A percentile compares a stretch with the other conserved stretches of the same genome.
Evolutionary conservation across 805 yeast species (phyloP).

Genomic region (Kuraishia ogatae): DNA sequence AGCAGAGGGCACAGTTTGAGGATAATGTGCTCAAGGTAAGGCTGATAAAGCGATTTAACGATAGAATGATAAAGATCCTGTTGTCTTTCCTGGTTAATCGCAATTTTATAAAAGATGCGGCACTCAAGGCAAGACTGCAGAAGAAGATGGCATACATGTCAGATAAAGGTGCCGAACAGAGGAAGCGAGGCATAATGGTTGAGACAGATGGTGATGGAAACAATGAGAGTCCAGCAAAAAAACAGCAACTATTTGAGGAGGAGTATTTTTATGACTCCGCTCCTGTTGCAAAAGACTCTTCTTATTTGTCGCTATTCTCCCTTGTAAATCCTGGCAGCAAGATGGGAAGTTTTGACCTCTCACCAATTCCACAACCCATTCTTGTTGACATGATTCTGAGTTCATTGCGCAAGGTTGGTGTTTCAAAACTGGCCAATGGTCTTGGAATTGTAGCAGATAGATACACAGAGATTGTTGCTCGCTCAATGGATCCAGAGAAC

Average conservation of each 20-base stretch:
- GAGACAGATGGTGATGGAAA: conserved; percentile 33
- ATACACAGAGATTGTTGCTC: conserved; percentile 38
- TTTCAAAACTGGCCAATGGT: conserved; percentile 50
- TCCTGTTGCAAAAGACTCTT: conserved; percentile 26
- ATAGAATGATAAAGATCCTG: conserved; percentile 23
- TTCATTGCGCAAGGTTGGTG: conserved; percentile 51
- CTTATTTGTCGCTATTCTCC: conserved; percentile 60
- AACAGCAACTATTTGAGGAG: conserved; percentile 7
- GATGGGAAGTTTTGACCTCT: conserved; percentile 57
- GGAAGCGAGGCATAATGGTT: conserved; percentile 22
- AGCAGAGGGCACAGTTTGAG: conserved; percentile 42
- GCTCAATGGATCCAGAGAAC: conserved; percentile 3
- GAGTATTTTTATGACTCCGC: conserved; percentile 19
- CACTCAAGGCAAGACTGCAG: conserved; percentile 21
- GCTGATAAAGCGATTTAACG: conserved; percentile 24
- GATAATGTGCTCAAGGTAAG: conserved; percentile 17
- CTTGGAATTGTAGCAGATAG: conserved; percentile 63
- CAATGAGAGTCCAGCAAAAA: conserved; percentile 23
- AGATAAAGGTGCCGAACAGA: conserved; percentile 18
- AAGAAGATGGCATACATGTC: conserved; percentile 22
- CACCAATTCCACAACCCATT: conserved; percentile 55
- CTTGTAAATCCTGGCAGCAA: conserved; percentile 55
- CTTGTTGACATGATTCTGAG: conserved; percentile 57
- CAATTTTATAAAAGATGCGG: conserved; percentile 23
- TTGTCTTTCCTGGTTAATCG: conserved; percentile 23